phyloP scores from a whole-genome alignment of 73 alveolate species.

The Loxodes magnus region DNA sequence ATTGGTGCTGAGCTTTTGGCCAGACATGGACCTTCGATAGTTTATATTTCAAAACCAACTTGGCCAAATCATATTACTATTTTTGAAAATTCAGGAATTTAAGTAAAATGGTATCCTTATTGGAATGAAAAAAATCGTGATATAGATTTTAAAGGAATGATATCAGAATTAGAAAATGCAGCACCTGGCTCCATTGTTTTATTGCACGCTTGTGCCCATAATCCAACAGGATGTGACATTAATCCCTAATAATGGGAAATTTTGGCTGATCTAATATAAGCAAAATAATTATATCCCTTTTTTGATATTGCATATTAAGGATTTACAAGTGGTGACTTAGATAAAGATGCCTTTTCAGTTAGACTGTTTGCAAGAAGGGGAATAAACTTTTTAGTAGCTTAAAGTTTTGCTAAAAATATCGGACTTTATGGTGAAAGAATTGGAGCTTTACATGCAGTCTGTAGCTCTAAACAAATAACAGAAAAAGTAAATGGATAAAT shows the following conservation, averaged over 20 bases:
- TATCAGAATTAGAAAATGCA: slow-evolving; percentile 49
- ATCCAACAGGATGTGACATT: slow-evolving; percentile 94
- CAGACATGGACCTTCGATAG: slow-evolving; percentile 42
- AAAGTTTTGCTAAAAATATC: slow-evolving; percentile 91
- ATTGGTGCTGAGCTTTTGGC: slow-evolving; percentile 74
- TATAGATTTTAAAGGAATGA: slow-evolving; percentile 64
- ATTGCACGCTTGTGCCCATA: slow-evolving; percentile 95
- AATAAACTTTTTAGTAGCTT: slow-evolving; percentile 78
- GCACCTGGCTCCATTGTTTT: slow-evolving; percentile 64
- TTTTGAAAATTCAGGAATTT: slow-evolving; percentile 56
- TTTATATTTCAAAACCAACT: slow-evolving; percentile 75
- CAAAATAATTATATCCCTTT: slow-evolving; percentile 57
- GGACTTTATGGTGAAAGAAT: slow-evolving; percentile 96
- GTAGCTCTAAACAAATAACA: slow-evolving; percentile 72
- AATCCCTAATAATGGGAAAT: slow-evolving; percentile 74
- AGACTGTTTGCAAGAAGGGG: slow-evolving; percentile 76
- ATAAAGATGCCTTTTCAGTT: slow-evolving; percentile 82
- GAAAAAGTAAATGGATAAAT: slow-evolving; percentile 55
- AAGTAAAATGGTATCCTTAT: slow-evolving; percentile 69
- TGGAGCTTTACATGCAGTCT: slow-evolving; percentile 84
- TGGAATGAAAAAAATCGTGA: slow-evolving; percentile 45
- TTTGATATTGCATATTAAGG: slow-evolving; percentile 96
- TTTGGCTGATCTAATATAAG: slow-evolving; percentile 51
- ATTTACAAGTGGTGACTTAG: slow-evolving; percentile 83
- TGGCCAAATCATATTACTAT: slow-evolving; percentile 77